Evolutionary conservation across 179 eudicot species (phyloP), one percentile per base, ranked within the genome.

Genomic region (Patellifolia procumbens): DNA sequence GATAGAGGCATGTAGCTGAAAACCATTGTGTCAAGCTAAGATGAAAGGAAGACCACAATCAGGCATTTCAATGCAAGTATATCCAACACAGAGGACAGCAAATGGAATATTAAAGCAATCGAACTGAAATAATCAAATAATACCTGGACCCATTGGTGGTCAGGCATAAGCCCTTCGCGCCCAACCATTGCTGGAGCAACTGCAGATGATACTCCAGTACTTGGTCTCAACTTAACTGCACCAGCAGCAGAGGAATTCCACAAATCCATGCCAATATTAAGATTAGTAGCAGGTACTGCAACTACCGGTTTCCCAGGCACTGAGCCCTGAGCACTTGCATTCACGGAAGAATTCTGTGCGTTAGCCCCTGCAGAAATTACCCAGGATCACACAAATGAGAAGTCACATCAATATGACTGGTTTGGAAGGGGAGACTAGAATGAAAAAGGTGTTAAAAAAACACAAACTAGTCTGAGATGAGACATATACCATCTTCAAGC

Each of bases 231-330:
- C 82, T 87, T 89, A 83, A 85, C 82, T 17, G 94, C 78, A 70
- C 81, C 86, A 77, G 92, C 86, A 73, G 91, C 74, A 69, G 95
- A 84, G 61, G 86, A 83, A 78, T 86, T 86, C 99, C 98, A 96
- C 69, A 91, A 79, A 85, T 91, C 97, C 98, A 93, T 96, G 53
- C 97, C 98, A 42, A 91, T 91, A 83, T 91, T 91, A 76, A 93
- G 87, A 76, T 91, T 91, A 53, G 94, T 87, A 51, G 88, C 87
- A 74, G 97, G 86, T 59, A 86, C 61, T 59, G 90, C 63, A 46
- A 84, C 96, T 70, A 87, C 80, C 31, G 95, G 84, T 83, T 90
- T 89, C 62, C 94, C 96, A 24, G 90, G 86, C 59, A 86, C 89
- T 17, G 94, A 82, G 66, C 79, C 74, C 60, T 85, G 89, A 73